Base-by-base conservation (phyloP, 345 rosid species). In the Litchi chinensis region DNA sequence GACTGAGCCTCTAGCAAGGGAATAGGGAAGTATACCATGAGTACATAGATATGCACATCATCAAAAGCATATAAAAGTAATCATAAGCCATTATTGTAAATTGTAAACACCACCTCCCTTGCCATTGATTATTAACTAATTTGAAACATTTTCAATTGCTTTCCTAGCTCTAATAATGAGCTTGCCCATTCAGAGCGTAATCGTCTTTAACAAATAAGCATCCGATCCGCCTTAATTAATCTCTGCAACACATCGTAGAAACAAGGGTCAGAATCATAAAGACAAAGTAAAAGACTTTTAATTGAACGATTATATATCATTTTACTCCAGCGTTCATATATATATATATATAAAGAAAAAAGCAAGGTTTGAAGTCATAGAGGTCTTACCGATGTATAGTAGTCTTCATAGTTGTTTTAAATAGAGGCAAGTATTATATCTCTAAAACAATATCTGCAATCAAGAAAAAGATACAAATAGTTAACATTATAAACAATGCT, bases 371-470 rank as follows among this genome's bases (percentile, higher is more conserved):
- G 44, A 39, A 3, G 75, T 74, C 22, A 44, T 43, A 21, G 46
- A 18, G 63, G 63, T 21, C 56, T 74, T 44, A 62, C 68, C 44
- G 18, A 21, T 57, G 10, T 15, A 43, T 41, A 52, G 16, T 32
- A 15, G 39, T 59, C 15, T 26, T 32, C 46, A 10, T 24, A 1
- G 18, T 19, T 28, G 60, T 37, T 8, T 43, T 2, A 15, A 60
- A 10, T 44, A 15, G 22, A 73, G 68, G 40, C 24, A 60, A 54
- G 39, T 22, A 56, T 81, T 57, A 91, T 87, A 93, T 90, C 91
- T 93, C 94, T 80, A 93, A 78, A 66, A 93, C 97, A 84, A 91
- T 93, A 88, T 90, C 95, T 93, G 93, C 83, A 89, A 80, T 39
- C 70, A 52, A 82, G 65, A 78, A 75, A 79, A 18, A 68, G 59